These are phyloP conservation scores for Nemophila menziesii DNA, from an alignment of 257 asterid species.

Conservation along the genomic window DNA sequence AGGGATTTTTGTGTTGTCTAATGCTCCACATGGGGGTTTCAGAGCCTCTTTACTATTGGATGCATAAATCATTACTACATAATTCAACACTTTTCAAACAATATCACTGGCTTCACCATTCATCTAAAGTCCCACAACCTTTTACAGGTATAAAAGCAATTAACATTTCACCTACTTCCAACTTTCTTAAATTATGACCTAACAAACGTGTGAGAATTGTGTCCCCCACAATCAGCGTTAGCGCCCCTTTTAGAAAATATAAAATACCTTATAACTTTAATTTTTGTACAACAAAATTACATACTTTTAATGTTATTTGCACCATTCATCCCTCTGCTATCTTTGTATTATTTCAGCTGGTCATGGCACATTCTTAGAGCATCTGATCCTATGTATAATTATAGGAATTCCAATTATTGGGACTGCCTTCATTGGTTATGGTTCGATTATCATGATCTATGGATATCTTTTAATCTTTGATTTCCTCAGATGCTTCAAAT, in stretches of 20 bases:
- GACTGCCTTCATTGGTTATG: constrained; percentile 49
- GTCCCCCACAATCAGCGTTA: too few species aligned
- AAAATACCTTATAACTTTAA: too few species aligned
- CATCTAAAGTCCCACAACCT: constrained; percentile 60
- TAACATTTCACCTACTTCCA: neutral
- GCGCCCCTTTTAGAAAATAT: too few species aligned
- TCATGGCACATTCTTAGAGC: constrained; percentile 80
- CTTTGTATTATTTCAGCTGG: constrained; percentile 68
- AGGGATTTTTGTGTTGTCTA: constrained; percentile 54
- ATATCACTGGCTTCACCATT: constrained; percentile 90
- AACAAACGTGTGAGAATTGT: too few species aligned
- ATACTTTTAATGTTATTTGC: constrained; percentile 3
- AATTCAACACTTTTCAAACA: constrained; percentile 34
- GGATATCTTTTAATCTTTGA: constrained; percentile 59
- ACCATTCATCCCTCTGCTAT: constrained; percentile 1
- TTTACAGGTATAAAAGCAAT: constrained; percentile 47
- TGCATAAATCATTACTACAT: constrained; percentile 66
- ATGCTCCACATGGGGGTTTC: constrained; percentile 60
- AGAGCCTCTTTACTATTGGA: constrained; percentile 83
- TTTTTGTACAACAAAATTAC: too few species aligned
- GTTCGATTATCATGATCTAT: constrained; percentile 56
- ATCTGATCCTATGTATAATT: constrained; percentile 42
- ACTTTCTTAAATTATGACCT: too few species aligned
- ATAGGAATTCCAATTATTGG: constrained; percentile 66
- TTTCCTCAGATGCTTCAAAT: constrained; percentile 77